A percentile compares a stretch with the other conserved stretches of the same genome.
phyloP scores from a whole-genome alignment of 2,329 filamentous ascomycete genomes.

The Hypoxylon sp. region DNA sequence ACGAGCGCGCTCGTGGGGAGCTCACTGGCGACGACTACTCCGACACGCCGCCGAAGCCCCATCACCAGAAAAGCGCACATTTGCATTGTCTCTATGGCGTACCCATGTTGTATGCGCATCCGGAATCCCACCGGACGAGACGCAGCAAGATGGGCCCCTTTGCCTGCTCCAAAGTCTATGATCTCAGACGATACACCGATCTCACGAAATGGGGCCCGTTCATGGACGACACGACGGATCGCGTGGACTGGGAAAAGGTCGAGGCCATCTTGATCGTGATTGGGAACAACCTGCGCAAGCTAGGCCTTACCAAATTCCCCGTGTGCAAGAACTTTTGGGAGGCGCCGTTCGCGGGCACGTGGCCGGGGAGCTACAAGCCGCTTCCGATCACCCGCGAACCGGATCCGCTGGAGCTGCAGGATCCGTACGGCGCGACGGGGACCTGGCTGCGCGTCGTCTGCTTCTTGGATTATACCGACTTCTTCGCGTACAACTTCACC shows the following conservation, averaged over 20 bases:
- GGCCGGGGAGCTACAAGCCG: constrained; percentile 62
- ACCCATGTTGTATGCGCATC: constrained; percentile 59
- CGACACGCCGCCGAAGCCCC: constrained; percentile 54
- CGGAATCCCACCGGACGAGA: constrained; percentile 50
- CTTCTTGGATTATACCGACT: constrained; percentile 76
- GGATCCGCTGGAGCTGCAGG: constrained; percentile 63
- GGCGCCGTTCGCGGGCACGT: constrained; percentile 67
- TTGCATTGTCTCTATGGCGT: constrained; percentile 77
- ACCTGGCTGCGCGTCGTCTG: constrained; percentile 74
- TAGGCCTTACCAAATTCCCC: constrained; percentile 58
- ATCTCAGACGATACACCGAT: constrained; percentile 75
- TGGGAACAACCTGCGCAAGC: constrained; percentile 69
- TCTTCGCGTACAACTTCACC: constrained; percentile 79
- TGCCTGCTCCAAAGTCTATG: constrained; percentile 78
- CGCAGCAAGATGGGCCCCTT: constrained; percentile 64
- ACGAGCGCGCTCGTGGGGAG: constrained; percentile 64
- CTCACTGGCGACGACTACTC: constrained; percentile 24
- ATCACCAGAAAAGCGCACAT: constrained; percentile 75
- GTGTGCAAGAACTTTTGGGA: constrained; percentile 67
- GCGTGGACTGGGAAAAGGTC: constrained; percentile 83
- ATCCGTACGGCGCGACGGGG: constrained; percentile 79
- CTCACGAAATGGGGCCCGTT: constrained; percentile 79
- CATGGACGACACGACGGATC: constrained; percentile 68
- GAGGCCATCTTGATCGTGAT: constrained; percentile 80
- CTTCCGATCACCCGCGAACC: constrained; percentile 52